Conservation (phyloP, 2,329 filamentous ascomycete genomes). For the Alternaria triticina region DNA sequence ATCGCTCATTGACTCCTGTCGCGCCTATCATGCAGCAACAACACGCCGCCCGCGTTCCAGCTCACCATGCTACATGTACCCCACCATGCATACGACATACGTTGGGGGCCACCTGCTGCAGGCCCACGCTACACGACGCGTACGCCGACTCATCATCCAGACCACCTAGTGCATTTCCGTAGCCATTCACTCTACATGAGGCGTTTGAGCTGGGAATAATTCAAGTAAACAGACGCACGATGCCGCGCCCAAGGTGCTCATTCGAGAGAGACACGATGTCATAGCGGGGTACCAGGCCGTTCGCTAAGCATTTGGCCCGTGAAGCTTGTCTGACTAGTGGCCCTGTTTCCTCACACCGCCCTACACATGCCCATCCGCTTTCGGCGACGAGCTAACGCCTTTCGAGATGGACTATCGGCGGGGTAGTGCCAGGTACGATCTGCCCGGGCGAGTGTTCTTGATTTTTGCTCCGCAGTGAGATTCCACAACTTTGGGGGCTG, state of each 20-base stretch:
- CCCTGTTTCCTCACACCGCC: constrained; percentile 10
- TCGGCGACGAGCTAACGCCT: neutral
- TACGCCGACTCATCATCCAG: neutral
- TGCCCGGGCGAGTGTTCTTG: neutral
- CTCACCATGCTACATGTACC: constrained; percentile 12
- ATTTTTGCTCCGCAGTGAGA: neutral
- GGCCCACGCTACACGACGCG: constrained; percentile 7
- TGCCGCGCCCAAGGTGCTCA: constrained; percentile 8
- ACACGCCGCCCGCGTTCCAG: constrained; percentile 3
- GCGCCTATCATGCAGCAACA: neutral
- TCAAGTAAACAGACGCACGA: neutral
- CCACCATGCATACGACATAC: constrained; percentile 17
- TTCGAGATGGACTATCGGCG: neutral
- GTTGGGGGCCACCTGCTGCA: constrained; percentile 1
- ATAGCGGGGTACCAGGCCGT: constrained; percentile 17
- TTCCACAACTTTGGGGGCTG: neutral
- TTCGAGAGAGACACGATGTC: constrained; percentile 4
- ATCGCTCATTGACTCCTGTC: constrained; percentile 5
- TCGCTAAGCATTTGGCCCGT: constrained; percentile 22
- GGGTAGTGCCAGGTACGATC: constrained; percentile 10
- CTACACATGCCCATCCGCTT: neutral
- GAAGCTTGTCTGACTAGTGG: constrained; percentile 26
- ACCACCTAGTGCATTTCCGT: neutral
- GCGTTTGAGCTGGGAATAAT: neutral
- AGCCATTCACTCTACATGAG: neutral